These are phyloP conservation scores for Hymenoscyphus fraxineus DNA, from an alignment of 2,329 filamentous ascomycete genomes.

Conservation along the genomic window DNA sequence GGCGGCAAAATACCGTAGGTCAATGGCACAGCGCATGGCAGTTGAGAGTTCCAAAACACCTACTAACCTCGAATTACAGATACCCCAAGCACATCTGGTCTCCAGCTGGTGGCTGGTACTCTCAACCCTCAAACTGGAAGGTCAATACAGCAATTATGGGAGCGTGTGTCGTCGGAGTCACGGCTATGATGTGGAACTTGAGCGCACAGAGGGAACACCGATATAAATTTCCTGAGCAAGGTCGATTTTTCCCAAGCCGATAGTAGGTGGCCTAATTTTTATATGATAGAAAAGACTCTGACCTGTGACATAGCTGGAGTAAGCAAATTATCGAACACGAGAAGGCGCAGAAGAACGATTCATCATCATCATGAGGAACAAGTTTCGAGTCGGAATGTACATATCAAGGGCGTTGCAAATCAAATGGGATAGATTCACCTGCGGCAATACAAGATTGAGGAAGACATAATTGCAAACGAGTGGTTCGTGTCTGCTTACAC, in stretches of 20 bases:
- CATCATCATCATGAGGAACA: constrained; percentile 10
- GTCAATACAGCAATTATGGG: constrained; percentile 79
- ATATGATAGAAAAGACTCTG: background rate
- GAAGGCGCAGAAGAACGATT: constrained; percentile 39
- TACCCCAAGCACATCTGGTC: constrained; percentile 99
- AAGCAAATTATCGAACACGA: constrained; percentile 69
- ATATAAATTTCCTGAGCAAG: constrained; percentile 70
- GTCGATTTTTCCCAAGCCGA: constrained; percentile 79
- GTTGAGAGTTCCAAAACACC: constrained; percentile 20
- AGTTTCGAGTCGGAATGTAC: constrained; percentile 23
- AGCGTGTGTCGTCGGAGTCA: constrained; percentile 63
- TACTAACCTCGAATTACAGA: constrained; percentile 43
- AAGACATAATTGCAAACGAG: background rate
- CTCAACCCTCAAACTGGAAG: constrained; percentile 93
- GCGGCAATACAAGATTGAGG: background rate
- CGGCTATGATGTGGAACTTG: constrained; percentile 64
- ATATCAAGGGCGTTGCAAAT: constrained; percentile 30
- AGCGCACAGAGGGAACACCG: constrained; percentile 72
- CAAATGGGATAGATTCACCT: constrained; percentile 10
- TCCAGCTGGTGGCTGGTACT: constrained; percentile 95
- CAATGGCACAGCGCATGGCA: constrained; percentile 20
- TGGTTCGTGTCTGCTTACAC: background rate
- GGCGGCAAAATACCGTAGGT: constrained; percentile 72
- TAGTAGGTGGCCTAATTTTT: constrained; percentile 54
- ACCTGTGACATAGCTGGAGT: constrained; percentile 55